Evolutionary conservation across 768 basidiomycete species (phyloP).

Genomic region (Pholiota conissans): DNA sequence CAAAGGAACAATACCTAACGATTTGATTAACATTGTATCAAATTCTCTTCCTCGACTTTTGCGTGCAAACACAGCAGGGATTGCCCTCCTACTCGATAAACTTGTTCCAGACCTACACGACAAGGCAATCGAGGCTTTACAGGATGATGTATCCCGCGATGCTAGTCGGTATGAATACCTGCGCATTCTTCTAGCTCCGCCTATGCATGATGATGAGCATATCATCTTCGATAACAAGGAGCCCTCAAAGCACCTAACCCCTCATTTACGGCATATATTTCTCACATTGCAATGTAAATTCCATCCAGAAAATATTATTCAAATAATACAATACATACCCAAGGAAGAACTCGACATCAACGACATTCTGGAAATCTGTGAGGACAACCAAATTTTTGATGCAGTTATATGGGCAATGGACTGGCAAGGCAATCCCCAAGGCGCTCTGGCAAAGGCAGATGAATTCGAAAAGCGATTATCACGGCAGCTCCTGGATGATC

Average conservation of each 20-base stretch:
- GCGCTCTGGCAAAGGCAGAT: constrained; percentile 69
- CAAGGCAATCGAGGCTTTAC: constrained; percentile 54
- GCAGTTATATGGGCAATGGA: constrained; percentile 84
- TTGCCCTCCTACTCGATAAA: constrained; percentile 73
- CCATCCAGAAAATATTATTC: constrained; percentile 63
- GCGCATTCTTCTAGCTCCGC: constrained; percentile 64
- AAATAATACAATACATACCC: constrained; percentile 58
- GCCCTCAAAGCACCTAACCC: constrained; percentile 48
- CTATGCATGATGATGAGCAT: constrained; percentile 42
- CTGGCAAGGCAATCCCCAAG: constrained; percentile 57
- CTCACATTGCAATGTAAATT: constrained; percentile 73
- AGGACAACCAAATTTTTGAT: constrained; percentile 63
- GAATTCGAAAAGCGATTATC: constrained; percentile 54
- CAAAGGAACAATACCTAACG: constrained; percentile 52
- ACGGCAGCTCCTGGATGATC: constrained; percentile 37
- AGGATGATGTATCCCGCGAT: constrained; percentile 34
- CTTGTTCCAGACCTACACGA: constrained; percentile 68
- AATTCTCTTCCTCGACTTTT: constrained; percentile 68
- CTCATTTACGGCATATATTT: constrained; percentile 57
- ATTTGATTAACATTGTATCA: constrained; percentile 54
- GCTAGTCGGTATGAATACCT: constrained; percentile 76
- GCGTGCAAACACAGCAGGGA: constrained; percentile 55
- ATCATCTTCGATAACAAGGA: constrained; percentile 19
- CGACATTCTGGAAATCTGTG: constrained; percentile 61
- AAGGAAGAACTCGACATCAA: constrained; percentile 54